Evolutionary conservation across 2,329 filamentous ascomycete species (phyloP).

Genomic region (Colletotrichum caudatum): DNA sequence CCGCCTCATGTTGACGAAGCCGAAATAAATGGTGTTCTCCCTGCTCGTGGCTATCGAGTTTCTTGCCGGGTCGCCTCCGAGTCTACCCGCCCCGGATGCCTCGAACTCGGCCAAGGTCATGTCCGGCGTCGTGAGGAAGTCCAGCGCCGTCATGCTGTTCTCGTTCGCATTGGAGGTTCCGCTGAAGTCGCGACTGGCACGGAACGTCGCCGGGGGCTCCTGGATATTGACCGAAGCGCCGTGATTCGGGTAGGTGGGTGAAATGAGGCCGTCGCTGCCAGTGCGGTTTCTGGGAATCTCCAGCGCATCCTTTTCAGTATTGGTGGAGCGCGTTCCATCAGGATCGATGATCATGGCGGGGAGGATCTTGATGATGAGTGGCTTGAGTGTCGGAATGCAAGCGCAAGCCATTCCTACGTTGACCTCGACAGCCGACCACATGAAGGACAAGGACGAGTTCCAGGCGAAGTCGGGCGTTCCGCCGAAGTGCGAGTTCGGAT

Average conservation of each 20-base stretch:
- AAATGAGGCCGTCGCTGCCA: constrained; percentile 40
- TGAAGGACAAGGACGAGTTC: constrained; percentile 86
- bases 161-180: constrained; percentile 35
- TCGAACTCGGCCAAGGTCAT: constrained; percentile 38
- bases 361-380: constrained; percentile 77
- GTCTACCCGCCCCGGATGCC: constrained; percentile 43
- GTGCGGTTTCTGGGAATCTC: constrained; percentile 40
- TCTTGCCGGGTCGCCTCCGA: constrained; percentile 47
- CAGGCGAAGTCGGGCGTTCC: constrained; percentile 68
- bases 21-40: constrained; percentile 73
- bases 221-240: constrained; percentile 28
- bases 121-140: constrained; percentile 61
- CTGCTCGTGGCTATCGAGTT: constrained; percentile 52
- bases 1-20: constrained; percentile 78
- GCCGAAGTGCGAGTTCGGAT: constrained; percentile 61
- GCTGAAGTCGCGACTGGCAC: constrained; percentile 29
- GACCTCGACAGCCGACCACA: constrained; percentile 95
- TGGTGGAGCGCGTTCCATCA: constrained; percentile 55
- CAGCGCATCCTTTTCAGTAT: constrained; percentile 47
- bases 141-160: constrained; percentile 52
- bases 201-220: constrained; percentile 20
- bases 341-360: constrained; percentile 68
- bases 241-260: constrained; percentile 31
- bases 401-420: constrained; percentile 91
- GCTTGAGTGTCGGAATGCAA: constrained; percentile 93